Evolutionary conservation across 2,329 filamentous ascomycete genomes (phyloP), one percentile per base, ranked within the genome.

Genomic region (Elsinoe australis): DNA sequence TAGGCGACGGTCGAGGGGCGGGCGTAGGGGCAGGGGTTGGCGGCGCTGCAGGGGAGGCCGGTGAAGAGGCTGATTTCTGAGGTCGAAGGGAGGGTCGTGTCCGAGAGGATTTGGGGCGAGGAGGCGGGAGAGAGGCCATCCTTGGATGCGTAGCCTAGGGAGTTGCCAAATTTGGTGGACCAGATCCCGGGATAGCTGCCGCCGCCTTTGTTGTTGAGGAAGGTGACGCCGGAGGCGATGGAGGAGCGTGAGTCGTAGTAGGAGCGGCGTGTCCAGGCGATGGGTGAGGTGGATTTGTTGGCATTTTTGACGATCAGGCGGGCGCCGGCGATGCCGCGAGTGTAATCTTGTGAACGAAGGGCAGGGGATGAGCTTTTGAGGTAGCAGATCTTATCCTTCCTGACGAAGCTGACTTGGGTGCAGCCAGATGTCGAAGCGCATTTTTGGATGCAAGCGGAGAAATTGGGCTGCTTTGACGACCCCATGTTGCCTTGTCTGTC

Each of bases 161-260:
- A 44, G 48, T 36, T 45, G 38, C 48, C 48, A 39, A 50, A 50
- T 22, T 45, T 42, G 38, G 48, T 15, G 28, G 38, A 45, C 48
- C 48, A 50, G 39, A 50, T 26, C 21, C 48, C 48, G 3, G 48
- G 36, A 19, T 31, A 41, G 39, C n/a, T 29, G 31, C 48, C 48
- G 32, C 48, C 48, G 32, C 48, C 48, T 10, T 32, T 42, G 32
- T 41, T 50, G 39, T 50, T 50, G 18, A 50, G 48, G 38, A 50
- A 50, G 21, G 39, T 50, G 2, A 50, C 28, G n/a, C 39, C 39
- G 12, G 26, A 34, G 21, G 48, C 28, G 22, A 35, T 29, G n/a
- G 26, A 26, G 2, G 48, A 31, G 7, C 4, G 12, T 8, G 48
- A 45, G 32, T 42, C 46, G 48, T 50, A 50, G 48, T 50, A 50